A percentile compares a stretch with the other conserved stretches of the same genome.
Conservation (phyloP, 2,329 filamentous ascomycete genomes). For the Sclerotinia glacialis region DNA sequence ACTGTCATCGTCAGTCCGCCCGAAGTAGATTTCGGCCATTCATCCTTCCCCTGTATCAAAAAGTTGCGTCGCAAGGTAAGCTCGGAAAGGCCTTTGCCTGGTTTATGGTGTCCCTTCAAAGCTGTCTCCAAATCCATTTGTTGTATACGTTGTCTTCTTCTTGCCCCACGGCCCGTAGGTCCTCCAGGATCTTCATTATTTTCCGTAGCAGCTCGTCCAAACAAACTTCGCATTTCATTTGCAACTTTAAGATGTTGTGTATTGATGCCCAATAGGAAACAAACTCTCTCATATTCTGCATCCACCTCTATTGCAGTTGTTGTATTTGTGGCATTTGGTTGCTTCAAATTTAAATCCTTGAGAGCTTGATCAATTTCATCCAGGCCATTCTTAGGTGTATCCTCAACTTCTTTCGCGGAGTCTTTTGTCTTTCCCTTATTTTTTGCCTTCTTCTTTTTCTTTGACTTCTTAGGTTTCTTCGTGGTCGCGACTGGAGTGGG, state of each 20-base stretch:
- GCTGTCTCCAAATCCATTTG: conserved; percentile 44
- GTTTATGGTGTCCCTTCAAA: conserved; percentile 44
- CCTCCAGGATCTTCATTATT: conserved; percentile 49
- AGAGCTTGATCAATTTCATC: conserved; percentile 68
- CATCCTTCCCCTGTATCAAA: conserved; percentile 68
- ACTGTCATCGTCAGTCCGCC: conserved; percentile 82
- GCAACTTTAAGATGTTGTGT: conserved; percentile 75
- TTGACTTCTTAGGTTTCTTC: conserved; percentile 56
- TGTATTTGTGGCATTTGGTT: conserved; percentile 24
- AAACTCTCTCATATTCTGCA: conserved; percentile 46
- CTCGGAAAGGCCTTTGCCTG: conserved; percentile 56
- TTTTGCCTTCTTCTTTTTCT: conserved; percentile 45
- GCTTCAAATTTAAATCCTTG: conserved; percentile 53
- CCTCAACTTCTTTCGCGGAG: conserved; percentile 25
- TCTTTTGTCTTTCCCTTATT: conserved; percentile 29
- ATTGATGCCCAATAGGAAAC: conserved; percentile 58
- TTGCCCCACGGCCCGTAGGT: conserved; percentile 41
- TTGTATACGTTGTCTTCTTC: conserved; percentile 44
- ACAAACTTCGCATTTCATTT: conserved; percentile 84
- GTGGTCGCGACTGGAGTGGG: conserved; percentile 31
- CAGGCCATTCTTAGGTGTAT: conserved; percentile 40
- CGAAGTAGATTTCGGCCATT: conserved; percentile 67
- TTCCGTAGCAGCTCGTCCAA: conserved; percentile 62
- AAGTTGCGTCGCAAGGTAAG: conserved; percentile 61
- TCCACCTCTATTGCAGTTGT: conserved; percentile 33